phyloP scores from a whole-genome alignment of 805 yeast species.

The Middelhovenomyces tepae region DNA sequence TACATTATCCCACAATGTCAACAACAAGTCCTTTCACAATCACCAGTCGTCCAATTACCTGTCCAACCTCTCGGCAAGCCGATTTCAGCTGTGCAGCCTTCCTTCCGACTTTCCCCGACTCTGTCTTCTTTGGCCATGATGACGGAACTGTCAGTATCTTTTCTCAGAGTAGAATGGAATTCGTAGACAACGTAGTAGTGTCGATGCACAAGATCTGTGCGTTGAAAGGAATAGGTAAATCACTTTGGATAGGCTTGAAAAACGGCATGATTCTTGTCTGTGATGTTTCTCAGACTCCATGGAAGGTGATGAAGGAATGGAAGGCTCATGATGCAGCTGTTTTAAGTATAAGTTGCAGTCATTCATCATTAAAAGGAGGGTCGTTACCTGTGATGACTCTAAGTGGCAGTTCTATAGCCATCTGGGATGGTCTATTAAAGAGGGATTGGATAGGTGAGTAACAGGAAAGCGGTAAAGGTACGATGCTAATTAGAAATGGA shows the following conservation, averaged over 20 bases:
- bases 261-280: constrained; percentile 30
- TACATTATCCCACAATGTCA: constrained; percentile 23
- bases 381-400: constrained; percentile 7
- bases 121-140: constrained; percentile 32
- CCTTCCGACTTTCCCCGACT: constrained; percentile 17
- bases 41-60: constrained; percentile 20
- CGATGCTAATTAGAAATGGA: constrained; percentile 13
- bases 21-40: constrained; percentile 17
- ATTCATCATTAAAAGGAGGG: constrained; percentile 3
- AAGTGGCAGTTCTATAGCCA: constrained; percentile 13
- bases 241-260: constrained; percentile 31
- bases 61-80: constrained; percentile 11
- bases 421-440: constrained; percentile 30
- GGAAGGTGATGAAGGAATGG: constrained; percentile 30
- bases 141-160: constrained; percentile 30
- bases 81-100: constrained; percentile 25
- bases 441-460: constrained; percentile 25
- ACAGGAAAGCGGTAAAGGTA: background rate
- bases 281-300: constrained; percentile 23
- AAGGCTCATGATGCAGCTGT: constrained; percentile 28
- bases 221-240: constrained; percentile 21
- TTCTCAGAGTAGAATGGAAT: constrained; percentile 18
- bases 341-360: constrained; percentile 14
- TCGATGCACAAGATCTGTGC: constrained; percentile 22
- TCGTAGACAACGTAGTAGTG: constrained; percentile 24